These are phyloP conservation scores for Wickerhamomyces pijperi DNA, from an alignment of 805 yeast species.

Conservation along the genomic window DNA sequence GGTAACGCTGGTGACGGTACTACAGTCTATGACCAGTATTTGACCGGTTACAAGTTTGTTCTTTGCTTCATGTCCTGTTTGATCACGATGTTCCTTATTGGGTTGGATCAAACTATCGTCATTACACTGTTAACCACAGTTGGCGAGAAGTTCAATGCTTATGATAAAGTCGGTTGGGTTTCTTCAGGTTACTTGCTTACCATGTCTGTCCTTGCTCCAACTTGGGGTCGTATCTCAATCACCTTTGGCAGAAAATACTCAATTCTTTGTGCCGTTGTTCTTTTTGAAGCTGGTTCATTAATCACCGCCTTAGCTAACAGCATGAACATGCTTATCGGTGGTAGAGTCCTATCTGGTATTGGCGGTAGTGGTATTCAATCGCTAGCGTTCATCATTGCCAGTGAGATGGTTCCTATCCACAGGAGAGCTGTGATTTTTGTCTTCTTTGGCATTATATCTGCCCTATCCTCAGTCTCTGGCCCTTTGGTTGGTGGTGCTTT, in stretches of 20 bases:
- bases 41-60: slow-evolving; percentile 7
- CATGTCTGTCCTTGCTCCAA: slow-evolving; percentile 38
- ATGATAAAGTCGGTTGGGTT: slow-evolving; percentile 48
- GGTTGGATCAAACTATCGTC: slow-evolving; percentile 52
- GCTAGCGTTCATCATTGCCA: slow-evolving; percentile 41
- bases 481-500: slow-evolving; percentile 64
- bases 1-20: slow-evolving; percentile 18
- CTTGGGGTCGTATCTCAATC: slow-evolving; percentile 49
- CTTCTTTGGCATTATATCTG: slow-evolving; percentile 23
- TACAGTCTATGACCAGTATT: slow-evolving; percentile 10
- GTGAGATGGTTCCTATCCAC: slow-evolving; percentile 33
- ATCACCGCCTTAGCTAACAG: slow-evolving; percentile 41
- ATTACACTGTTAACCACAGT: slow-evolving; percentile 38
- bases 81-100: slow-evolving; percentile 22
- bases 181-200: slow-evolving; percentile 44
- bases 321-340: slow-evolving; percentile 57
- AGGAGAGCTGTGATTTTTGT: slow-evolving; percentile 14
- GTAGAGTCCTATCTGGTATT: slow-evolving; percentile 58
- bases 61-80: slow-evolving; percentile 13
- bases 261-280: slow-evolving; percentile 30
- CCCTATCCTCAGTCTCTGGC: slow-evolving; percentile 44
- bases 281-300: slow-evolving; percentile 56
- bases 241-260: slow-evolving; percentile 46
- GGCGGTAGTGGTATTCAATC: slow-evolving; percentile 65
- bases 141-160: slow-evolving; percentile 36